These are phyloP conservation scores for Podochytrium sp. DNA, from an alignment of 192 early-diverging fungal genomes.

Conservation along the genomic window DNA sequence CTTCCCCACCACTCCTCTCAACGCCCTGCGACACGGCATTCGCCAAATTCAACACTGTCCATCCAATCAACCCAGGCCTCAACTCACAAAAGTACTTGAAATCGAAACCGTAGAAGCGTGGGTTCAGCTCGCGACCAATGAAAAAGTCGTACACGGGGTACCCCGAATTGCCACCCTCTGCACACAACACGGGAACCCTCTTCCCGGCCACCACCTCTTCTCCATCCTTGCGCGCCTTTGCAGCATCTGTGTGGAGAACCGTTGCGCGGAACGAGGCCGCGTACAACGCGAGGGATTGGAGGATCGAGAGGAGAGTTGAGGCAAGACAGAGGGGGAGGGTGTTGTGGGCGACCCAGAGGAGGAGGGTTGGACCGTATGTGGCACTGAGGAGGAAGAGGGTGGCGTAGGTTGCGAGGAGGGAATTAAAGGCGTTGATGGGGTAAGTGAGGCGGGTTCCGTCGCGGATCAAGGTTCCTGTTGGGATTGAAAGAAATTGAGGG, in stretches of 20 bases:
- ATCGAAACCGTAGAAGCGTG: slow-evolving; percentile 75
- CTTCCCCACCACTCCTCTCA: neutral
- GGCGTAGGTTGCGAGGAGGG: slow-evolving; percentile 48
- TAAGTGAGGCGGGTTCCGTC: slow-evolving; percentile 77
- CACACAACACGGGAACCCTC: slow-evolving; percentile 61
- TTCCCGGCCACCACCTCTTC: neutral
- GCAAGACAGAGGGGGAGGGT: slow-evolving; percentile 69
- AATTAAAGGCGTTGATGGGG: slow-evolving; percentile 71
- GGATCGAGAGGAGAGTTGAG: slow-evolving; percentile 67
- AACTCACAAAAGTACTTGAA: slow-evolving; percentile 95
- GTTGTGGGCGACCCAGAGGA: slow-evolving; percentile 84
- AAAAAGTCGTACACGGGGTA: slow-evolving; percentile 91
- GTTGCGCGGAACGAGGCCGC: slow-evolving; percentile 70
- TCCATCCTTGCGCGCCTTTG: neutral
- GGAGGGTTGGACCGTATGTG: slow-evolving; percentile 59
- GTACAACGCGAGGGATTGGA: slow-evolving; percentile 66
- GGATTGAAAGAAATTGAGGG: neutral
- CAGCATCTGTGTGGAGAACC: neutral
- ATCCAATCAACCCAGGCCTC: slow-evolving; percentile 90
- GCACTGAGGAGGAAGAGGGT: slow-evolving; percentile 43
- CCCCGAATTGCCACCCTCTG: slow-evolving; percentile 89
- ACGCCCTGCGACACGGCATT: slow-evolving; percentile 74
- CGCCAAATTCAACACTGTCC: slow-evolving; percentile 79
- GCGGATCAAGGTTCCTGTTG: slow-evolving; percentile 67
- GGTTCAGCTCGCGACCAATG: slow-evolving; percentile 96